Evolutionary conservation across 2,329 filamentous ascomycete genomes (phyloP).

Genomic region (Cercospora nicotianae): DNA sequence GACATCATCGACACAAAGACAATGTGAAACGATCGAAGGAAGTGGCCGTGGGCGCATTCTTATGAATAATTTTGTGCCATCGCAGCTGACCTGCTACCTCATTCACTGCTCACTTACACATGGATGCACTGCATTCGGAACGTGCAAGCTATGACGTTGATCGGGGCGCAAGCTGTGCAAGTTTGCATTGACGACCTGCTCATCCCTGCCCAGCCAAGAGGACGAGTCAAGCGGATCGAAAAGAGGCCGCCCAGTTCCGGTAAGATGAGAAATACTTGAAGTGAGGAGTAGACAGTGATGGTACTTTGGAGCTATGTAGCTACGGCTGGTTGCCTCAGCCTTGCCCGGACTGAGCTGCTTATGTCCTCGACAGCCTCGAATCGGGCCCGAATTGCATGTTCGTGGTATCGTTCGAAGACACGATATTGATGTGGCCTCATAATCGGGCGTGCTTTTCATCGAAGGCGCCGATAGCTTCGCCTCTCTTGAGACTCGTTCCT

Average conservation of each 20-base stretch:
- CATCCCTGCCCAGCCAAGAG: constrained; percentile 7
- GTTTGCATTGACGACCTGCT: constrained; percentile 1
- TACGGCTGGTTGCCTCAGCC: background rate
- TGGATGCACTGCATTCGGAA: constrained; percentile 13
- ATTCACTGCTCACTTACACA: constrained; percentile 11
- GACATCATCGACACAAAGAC: constrained; percentile 3
- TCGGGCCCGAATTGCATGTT: background rate
- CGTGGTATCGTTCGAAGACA: background rate
- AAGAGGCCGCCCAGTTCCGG: constrained; percentile 7
- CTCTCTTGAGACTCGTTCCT: background rate
- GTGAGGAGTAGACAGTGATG: background rate
- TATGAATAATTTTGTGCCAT: constrained; percentile 7
- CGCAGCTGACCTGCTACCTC: constrained; percentile 12
- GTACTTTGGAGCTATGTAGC: background rate
- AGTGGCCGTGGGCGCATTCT: background rate
- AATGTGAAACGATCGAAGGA: background rate
- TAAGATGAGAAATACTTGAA: background rate
- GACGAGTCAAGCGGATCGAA: background rate
- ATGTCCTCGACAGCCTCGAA: background rate
- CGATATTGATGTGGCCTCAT: background rate
- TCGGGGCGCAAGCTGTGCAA: background rate
- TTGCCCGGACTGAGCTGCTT: background rate
- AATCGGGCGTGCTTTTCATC: background rate
- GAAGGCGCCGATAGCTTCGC: background rate
- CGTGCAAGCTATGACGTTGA: constrained; percentile 8